Percentiles rank a stretch among this genome's conserved stretches.
Conservation (phyloP, 116 monocot genomes). For the Phalaenopsis hybrid region DNA sequence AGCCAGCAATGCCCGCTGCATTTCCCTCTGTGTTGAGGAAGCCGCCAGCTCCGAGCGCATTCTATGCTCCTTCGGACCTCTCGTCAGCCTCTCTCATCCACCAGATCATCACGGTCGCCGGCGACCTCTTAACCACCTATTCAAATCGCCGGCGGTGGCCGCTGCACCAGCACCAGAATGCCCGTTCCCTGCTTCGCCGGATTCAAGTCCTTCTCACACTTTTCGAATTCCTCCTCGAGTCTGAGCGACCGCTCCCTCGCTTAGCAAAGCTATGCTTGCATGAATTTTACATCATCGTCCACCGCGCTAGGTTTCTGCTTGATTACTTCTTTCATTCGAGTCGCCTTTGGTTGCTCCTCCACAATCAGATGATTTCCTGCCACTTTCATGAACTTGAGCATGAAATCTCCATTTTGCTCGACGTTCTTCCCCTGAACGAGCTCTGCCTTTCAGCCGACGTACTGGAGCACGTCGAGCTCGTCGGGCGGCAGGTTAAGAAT, state of each 20-base stretch:
- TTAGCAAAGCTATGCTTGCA: constrained; percentile 22
- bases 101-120: constrained; percentile 22
- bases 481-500: constrained; percentile 7
- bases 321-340: constrained; percentile 19
- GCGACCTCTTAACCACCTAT: constrained; percentile 22
- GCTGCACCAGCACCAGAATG: constrained; percentile 8
- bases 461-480: constrained; percentile 10
- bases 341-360: constrained; percentile 24
- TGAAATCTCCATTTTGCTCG: constrained; percentile 23
- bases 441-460: constrained; percentile 22
- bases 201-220: constrained; percentile 11
- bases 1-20: neutral
- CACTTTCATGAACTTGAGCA: constrained; percentile 26
- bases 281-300: constrained; percentile 30
- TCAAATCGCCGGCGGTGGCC: neutral
- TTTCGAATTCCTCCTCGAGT: constrained; percentile 22
- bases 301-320: constrained; percentile 27
- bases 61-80: constrained; percentile 40
- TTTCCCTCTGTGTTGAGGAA: neutral
- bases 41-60: constrained; percentile 34
- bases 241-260: constrained; percentile 3
- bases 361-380: constrained; percentile 10
- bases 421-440: constrained; percentile 24
- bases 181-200: constrained; percentile 17
- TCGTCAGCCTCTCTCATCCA: constrained; percentile 25